phyloP scores from a whole-genome alignment of 371 early-diverging fungal species.

The Mucor indicus region DNA sequence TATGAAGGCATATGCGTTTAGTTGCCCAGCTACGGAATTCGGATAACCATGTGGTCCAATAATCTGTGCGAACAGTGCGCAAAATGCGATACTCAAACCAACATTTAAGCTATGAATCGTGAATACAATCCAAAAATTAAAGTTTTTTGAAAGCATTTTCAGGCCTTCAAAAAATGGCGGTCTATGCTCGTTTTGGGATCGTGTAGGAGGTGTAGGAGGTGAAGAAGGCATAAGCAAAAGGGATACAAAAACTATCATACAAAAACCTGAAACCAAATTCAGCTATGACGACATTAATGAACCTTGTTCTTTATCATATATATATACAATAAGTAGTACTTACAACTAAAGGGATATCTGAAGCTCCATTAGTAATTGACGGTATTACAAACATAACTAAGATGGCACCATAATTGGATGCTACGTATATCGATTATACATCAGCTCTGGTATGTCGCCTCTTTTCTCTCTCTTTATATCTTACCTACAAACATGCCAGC shows the following conservation, averaged over 20 bases:
- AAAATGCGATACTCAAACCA: slow-evolving; percentile 48
- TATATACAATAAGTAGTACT: not conserved
- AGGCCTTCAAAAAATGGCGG: slow-evolving; percentile 41
- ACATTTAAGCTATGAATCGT: slow-evolving; percentile 40
- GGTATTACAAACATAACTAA: slow-evolving; percentile 56
- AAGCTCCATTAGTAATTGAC: slow-evolving; percentile 31
- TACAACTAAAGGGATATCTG: slow-evolving; percentile 32
- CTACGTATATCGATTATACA: too few species aligned
- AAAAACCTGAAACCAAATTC: slow-evolving; percentile 36
- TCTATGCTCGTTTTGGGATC: slow-evolving; percentile 6
- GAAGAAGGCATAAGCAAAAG: slow-evolving; percentile 35
- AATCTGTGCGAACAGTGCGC: slow-evolving; percentile 44
- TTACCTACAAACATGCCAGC: slow-evolving; percentile 58
- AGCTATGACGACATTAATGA: slow-evolving; percentile 11
- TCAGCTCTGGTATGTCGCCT: too few species aligned
- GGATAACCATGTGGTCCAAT: slow-evolving; percentile 54
- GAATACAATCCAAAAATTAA: slow-evolving; percentile 41
- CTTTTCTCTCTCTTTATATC: slow-evolving; percentile 1
- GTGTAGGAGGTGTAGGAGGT: slow-evolving; percentile 49
- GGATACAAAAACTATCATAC: slow-evolving; percentile 24
- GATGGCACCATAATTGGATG: slow-evolving; percentile 53
- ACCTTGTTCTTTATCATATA: not conserved
- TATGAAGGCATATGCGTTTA: slow-evolving; percentile 33
- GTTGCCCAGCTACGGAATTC: slow-evolving; percentile 39
- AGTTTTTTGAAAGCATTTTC: slow-evolving; percentile 25